These are phyloP conservation scores for Magnusiomyces tetraspermus DNA, from an alignment of 1,139 yeast species.

Conservation along the genomic window DNA sequence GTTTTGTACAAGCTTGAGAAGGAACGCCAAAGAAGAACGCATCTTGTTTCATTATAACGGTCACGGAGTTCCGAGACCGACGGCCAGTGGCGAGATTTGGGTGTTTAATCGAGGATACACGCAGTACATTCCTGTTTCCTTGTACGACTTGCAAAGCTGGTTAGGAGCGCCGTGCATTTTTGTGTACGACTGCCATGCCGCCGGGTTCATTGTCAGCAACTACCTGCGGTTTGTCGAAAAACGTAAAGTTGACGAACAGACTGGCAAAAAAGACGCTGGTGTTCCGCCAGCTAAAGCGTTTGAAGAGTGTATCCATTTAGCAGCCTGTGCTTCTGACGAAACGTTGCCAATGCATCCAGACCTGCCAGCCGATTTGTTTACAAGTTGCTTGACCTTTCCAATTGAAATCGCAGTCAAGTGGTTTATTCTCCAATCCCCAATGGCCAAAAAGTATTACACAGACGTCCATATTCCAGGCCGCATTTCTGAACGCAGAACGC, in stretches of 20 bases:
- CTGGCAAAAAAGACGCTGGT: slow-evolving; percentile 24
- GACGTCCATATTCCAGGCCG: slow-evolving; percentile 70
- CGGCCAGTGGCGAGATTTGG: slow-evolving; percentile 97
- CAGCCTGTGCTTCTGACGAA: slow-evolving; percentile 86
- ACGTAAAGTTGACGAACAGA: slow-evolving; percentile 74
- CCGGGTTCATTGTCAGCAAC: slow-evolving; percentile 87
- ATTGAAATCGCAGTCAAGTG: slow-evolving; percentile 89
- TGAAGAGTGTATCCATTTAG: slow-evolving; percentile 83
- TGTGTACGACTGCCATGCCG: slow-evolving; percentile 90
- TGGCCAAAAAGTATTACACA: slow-evolving; percentile 35
- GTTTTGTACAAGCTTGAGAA: slow-evolving; percentile 76
- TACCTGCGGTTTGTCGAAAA: slow-evolving; percentile 86
- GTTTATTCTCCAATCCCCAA: slow-evolving; percentile 74
- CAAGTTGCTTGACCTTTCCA: slow-evolving; percentile 92
- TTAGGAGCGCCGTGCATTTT: slow-evolving; percentile 94
- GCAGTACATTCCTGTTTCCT: slow-evolving; percentile 90
- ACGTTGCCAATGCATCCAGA: slow-evolving; percentile 88
- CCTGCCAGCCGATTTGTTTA: slow-evolving; percentile 89
- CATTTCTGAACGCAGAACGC: slow-evolving; percentile 85
- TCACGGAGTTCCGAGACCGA: slow-evolving; percentile 98
- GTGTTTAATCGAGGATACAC: slow-evolving; percentile 95
- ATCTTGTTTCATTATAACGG: slow-evolving; percentile 93
- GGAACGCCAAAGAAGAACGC: slow-evolving; percentile 81
- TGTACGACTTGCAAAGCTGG: slow-evolving; percentile 93
- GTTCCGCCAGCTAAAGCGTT: slow-evolving; percentile 52